phyloP scores from a whole-genome alignment of 2,329 filamentous ascomycete species.

The Epichloe aotearoae region DNA sequence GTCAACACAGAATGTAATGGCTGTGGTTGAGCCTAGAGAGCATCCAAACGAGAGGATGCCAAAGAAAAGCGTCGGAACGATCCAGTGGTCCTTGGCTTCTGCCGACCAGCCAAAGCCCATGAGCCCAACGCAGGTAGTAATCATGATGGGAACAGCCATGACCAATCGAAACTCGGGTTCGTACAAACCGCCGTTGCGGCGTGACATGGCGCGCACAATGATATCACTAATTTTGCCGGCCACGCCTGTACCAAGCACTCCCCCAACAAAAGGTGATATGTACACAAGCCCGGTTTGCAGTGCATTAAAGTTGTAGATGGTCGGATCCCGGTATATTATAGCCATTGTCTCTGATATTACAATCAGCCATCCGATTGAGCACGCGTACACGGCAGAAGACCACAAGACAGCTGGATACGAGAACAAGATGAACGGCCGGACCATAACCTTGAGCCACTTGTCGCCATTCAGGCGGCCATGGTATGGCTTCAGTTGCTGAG shows the following conservation, averaged over 20 bases:
- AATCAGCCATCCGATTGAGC: slow-evolving; percentile 90
- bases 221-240: slow-evolving; percentile 80
- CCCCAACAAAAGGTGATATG: slow-evolving; percentile 78
- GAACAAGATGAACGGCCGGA: slow-evolving; percentile 74
- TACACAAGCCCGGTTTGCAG: slow-evolving; percentile 79
- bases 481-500: slow-evolving; percentile 61
- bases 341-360: slow-evolving; percentile 82
- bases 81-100: slow-evolving; percentile 61
- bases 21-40: slow-evolving; percentile 75
- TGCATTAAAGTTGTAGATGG: slow-evolving; percentile 67
- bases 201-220: slow-evolving; percentile 69
- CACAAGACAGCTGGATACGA: slow-evolving; percentile 82
- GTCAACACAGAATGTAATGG: slow-evolving; percentile 90
- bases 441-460: slow-evolving; percentile 63
- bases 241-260: slow-evolving; percentile 79
- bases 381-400: slow-evolving; percentile 72
- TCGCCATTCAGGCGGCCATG: slow-evolving; percentile 68
- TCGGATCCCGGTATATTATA: slow-evolving; percentile 57
- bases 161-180: slow-evolving; percentile 87
- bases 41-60: slow-evolving; percentile 87
- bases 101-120: slow-evolving; percentile 97
- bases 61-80: slow-evolving; percentile 88
- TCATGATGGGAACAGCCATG: slow-evolving; percentile 68
- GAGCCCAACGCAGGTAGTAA: slow-evolving; percentile 71
- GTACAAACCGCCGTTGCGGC: slow-evolving; percentile 82